Conservation (phyloP, 2,329 filamentous ascomycete genomes). For the Rhytidhysteron rufulum region DNA sequence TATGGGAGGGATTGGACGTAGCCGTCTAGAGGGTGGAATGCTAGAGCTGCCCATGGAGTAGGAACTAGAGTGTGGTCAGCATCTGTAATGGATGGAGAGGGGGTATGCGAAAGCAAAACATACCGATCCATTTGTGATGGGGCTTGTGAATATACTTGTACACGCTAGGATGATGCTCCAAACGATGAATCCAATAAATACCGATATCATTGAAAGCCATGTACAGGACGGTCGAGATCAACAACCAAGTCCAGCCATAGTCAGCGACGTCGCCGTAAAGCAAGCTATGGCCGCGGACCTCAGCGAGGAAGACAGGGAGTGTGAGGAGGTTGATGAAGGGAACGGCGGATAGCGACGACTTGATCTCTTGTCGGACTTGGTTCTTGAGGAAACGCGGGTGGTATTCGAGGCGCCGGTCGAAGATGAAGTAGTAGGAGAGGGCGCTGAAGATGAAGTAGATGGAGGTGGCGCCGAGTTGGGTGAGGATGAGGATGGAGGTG, state of each 20-base stretch:
- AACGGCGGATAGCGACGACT: constrained; percentile 41
- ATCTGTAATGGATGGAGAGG: background rate
- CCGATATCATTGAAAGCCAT: constrained; percentile 45
- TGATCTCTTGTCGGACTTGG: constrained; percentile 45
- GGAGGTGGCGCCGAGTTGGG: constrained; percentile 11
- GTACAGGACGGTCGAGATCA: constrained; percentile 38
- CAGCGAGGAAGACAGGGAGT: constrained; percentile 44
- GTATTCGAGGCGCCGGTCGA: constrained; percentile 44
- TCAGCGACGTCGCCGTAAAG: constrained; percentile 40
- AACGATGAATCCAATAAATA: constrained; percentile 49
- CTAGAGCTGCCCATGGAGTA: constrained; percentile 46
- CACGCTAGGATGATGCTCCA: constrained; percentile 44
- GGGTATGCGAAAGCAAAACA: constrained; percentile 12
- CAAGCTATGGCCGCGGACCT: constrained; percentile 46
- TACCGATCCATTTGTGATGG: constrained; percentile 50
- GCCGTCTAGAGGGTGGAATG: constrained; percentile 48
- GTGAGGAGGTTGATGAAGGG: constrained; percentile 46
- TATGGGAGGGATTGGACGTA: constrained; percentile 47
- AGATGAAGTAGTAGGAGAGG: constrained; percentile 22
- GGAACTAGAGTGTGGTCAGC: constrained; percentile 34
- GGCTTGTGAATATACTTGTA: constrained; percentile 50
- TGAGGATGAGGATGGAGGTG: constrained; percentile 13
- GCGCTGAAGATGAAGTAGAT: constrained; percentile 16
- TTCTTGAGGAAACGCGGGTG: constrained; percentile 49
- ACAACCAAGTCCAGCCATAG: constrained; percentile 32